Percentiles rank a stretch among this genome's conserved stretches.
phyloP scores from a whole-genome alignment of 2,329 filamentous ascomycete species.

The Stagonosporopsis rhizophila region DNA sequence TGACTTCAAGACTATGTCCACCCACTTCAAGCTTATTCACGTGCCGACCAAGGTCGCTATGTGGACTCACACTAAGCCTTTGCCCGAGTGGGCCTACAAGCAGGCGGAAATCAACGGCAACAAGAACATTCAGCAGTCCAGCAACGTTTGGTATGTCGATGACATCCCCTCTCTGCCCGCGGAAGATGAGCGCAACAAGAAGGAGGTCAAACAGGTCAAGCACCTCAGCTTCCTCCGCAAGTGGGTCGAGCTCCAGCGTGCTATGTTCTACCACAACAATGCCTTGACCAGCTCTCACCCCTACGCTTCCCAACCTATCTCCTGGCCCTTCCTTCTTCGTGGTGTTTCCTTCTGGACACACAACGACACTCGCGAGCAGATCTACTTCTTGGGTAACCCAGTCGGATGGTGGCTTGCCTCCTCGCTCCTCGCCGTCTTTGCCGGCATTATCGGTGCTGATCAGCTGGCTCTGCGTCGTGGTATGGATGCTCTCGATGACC shows the following conservation, averaged over 20 bases:
- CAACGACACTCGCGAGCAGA: slow-evolving; percentile 91
- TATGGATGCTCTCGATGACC: slow-evolving; percentile 88
- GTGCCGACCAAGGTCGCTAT: slow-evolving; percentile 95
- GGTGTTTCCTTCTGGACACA: slow-evolving; percentile 99
- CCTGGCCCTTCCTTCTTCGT: slow-evolving; percentile 96
- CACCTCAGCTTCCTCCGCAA: slow-evolving; percentile 87
- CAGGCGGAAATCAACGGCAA: slow-evolving; percentile 99
- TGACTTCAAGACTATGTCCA: slow-evolving; percentile 87
- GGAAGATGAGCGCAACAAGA: slow-evolving; percentile 76
- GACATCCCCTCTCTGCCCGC: slow-evolving; percentile 80
- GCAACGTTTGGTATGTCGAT: slow-evolving; percentile 94
- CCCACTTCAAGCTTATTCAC: slow-evolving; percentile 96
- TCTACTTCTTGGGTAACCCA: slow-evolving; percentile 98
- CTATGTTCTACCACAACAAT: slow-evolving; percentile 99
- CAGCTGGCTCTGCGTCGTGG: slow-evolving; percentile 92
- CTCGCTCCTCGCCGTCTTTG: slow-evolving; percentile 90
- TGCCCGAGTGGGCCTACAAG: slow-evolving; percentile 97
- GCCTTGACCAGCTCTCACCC: slow-evolving; percentile 96
- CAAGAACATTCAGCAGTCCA: slow-evolving; percentile 88
- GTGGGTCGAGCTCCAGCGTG: slow-evolving; percentile 94
- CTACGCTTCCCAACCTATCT: slow-evolving; percentile 91
- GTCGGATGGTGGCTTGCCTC: slow-evolving; percentile 97
- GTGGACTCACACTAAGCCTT: slow-evolving; percentile 95
- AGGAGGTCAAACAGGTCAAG: slow-evolving; percentile 81
- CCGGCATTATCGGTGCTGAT: slow-evolving; percentile 88